Evolutionary conservation across 2,329 filamentous ascomycete genomes (phyloP).

Genomic region (Talaromyces sp.): DNA sequence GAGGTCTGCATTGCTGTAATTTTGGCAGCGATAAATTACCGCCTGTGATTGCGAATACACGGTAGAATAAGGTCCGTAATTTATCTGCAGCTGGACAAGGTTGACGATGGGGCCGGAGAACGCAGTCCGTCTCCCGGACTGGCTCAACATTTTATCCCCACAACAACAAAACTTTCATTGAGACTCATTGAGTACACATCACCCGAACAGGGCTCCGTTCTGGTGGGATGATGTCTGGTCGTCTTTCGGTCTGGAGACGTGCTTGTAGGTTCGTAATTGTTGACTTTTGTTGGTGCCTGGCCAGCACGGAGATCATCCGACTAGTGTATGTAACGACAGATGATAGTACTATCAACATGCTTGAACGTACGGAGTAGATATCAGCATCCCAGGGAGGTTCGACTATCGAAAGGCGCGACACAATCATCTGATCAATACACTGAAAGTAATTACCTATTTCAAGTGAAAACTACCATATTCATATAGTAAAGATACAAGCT

Average conservation of each 20-base stretch:
- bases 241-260: neutral
- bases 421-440: too few species aligned
- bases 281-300: conserved; percentile 1
- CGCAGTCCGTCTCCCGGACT: conserved; percentile 2
- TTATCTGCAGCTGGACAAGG: neutral
- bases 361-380: neutral
- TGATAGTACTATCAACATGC: neutral
- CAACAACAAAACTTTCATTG: neutral
- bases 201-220: neutral
- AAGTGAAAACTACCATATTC: too few species aligned
- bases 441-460: too few species aligned
- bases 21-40: neutral
- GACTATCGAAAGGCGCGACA: too few species aligned
- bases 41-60: conserved; percentile 9
- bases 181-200: neutral
- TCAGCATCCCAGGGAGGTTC: neutral
- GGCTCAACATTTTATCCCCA: conserved; percentile 16
- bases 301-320: neutral
- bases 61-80: conserved; percentile 6
- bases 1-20: neutral
- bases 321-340: neutral
- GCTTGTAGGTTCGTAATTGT: too few species aligned
- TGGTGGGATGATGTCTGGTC: neutral
- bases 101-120: conserved; percentile 1
- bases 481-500: too few species aligned